A percentile compares a stretch with the other conserved stretches of the same genome.
Conservation (phyloP, 1,284 basidiomycete genomes). For the Laetiporus sulphureus region DNA sequence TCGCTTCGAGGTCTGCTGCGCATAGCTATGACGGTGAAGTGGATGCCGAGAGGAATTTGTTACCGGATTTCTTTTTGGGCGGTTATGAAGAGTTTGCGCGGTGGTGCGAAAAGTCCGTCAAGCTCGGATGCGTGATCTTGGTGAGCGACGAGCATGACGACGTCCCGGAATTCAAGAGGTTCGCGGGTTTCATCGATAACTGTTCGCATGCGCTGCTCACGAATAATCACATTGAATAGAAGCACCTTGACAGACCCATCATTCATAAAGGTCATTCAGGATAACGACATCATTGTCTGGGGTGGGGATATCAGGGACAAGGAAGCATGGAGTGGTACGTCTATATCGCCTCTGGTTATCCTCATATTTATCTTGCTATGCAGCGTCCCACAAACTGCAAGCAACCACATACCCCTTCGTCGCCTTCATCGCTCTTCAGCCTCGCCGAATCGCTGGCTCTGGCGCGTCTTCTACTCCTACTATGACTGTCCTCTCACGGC, state of each 20-base stretch:
- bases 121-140: conserved; percentile 79
- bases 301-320: conserved; percentile 76
- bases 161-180: conserved; percentile 82
- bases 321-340: conserved; percentile 79
- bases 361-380: conserved; percentile 2
- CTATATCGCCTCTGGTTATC: conserved; percentile 7
- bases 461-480: conserved; percentile 40
- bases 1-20: conserved; percentile 22
- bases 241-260: conserved; percentile 71
- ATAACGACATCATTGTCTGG: conserved; percentile 76
- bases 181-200: neutral
- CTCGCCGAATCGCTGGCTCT: conserved; percentile 42
- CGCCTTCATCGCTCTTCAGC: conserved; percentile 85
- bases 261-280: conserved; percentile 60
- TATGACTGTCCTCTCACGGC: conserved; percentile 77
- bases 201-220: neutral
- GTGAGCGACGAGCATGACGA: conserved; percentile 90
- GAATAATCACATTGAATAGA: conserved; percentile 29
- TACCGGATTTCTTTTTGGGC: conserved; percentile 78
- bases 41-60: conserved; percentile 30
- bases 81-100: conserved; percentile 81
- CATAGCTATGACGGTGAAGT: conserved; percentile 14
- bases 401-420: conserved; percentile 91
- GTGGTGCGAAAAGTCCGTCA: conserved; percentile 59
- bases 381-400: conserved; percentile 81